Base-by-base conservation (phyloP, 2,329 filamentous ascomycete species). In the Dryadomyces quercivorus region DNA sequence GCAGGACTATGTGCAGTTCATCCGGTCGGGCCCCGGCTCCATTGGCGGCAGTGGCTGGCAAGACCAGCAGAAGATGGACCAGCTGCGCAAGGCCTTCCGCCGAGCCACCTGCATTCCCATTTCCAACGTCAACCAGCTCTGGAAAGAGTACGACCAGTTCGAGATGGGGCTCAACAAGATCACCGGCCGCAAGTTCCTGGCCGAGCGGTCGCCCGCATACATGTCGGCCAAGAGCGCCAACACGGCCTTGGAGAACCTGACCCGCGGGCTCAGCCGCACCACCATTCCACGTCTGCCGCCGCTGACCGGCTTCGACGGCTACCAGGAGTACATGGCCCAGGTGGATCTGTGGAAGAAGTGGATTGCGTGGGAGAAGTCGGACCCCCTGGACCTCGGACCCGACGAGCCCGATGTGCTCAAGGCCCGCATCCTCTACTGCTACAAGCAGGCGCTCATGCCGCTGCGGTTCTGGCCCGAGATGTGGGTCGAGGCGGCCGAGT, bases 61-160 rank as follows among this genome's bases (percentile, higher is more conserved):
- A 69, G 93, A 97, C 65, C 87, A 92, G 70, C 93, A 97, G 66
- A 98, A 98, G 75, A 95, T 95, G 86, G 93, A 98, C 63, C 76
- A 87, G 61, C 72, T 98, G 52, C 85, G 93, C 57, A 95, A 94
- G 66, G 87, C 88, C 0, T 98, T 96, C 66, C 91, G 96, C 63
- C 85, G 85, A 53, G 92, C 92, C 15, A 88, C 96, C 56, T 84
- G 82, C 60, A 81, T 96, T 43, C 94, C 94, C 5, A 95, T 89
- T 59, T 81, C 85, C 54, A 86, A 85, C 36, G 81, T 95, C 50
- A 88, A 92, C 63, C 80, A 78, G 52, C 72, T 98, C 15, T 98
- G 93, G 94, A 95, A 94, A 67, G 92, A 98, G 64, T 98, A 98
- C 65, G 91, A 97, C 66, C 84, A 88, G 61, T 98, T 98, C 64